Percentiles rank a stretch among this genome's conserved stretches.
Conservation (phyloP, 148 eudicot species). For the Beta vulgaris region DNA sequence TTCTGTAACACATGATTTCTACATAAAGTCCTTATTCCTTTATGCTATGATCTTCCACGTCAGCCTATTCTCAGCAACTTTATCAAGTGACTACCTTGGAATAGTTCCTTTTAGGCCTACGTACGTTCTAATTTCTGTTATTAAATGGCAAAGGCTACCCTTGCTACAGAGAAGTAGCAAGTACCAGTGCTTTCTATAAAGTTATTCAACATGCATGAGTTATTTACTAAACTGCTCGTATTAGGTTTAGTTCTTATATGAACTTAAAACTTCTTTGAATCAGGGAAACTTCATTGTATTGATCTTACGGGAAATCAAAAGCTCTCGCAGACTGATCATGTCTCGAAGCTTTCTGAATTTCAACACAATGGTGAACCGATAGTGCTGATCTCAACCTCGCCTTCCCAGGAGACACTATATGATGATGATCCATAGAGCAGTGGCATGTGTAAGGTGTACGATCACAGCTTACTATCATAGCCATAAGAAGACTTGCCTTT, state of each 20-base stretch:
- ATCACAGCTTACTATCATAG: background rate
- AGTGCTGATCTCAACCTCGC: constrained; percentile 33
- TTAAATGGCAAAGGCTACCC: no score
- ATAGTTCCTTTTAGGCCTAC: no score
- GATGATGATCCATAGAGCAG: constrained; percentile 70
- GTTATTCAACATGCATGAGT: background rate
- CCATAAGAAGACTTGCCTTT: background rate
- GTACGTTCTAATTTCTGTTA: background rate
- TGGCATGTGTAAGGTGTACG: background rate
- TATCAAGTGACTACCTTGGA: no score
- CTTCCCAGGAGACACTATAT: constrained; percentile 44
- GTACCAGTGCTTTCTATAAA: no score
- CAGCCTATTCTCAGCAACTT: no score
- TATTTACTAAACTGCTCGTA: background rate
- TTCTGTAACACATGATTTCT: no score
- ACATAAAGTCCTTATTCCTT: no score
- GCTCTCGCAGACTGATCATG: constrained; percentile 29
- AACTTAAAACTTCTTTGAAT: constrained; percentile 11
- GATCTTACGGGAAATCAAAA: constrained; percentile 69
- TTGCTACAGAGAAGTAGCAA: no score
- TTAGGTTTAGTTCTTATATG: background rate
- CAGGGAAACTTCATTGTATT: constrained; percentile 70
- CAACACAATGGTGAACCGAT: constrained; percentile 50
- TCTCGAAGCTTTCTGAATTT: constrained; percentile 48
- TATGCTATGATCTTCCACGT: no score